Evolutionary conservation across 352 stramenopile genomes (phyloP), one percentile per base, ranked within the genome.

Genomic region (Phytophthora pini): DNA sequence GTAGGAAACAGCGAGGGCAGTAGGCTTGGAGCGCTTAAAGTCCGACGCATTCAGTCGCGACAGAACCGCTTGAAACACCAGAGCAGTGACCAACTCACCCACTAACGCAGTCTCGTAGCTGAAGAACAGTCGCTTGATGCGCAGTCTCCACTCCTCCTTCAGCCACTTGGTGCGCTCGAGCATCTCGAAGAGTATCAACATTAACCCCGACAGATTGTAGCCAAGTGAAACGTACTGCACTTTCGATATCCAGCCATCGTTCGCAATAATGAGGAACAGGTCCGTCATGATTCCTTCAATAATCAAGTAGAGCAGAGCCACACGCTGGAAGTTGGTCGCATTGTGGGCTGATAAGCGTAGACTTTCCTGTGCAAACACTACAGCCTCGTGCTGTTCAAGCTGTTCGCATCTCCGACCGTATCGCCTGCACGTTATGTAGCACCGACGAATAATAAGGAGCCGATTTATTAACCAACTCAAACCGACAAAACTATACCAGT

Each of bases 251-350:
- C 54, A 61, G 1, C 54, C 54, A 29, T 61, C 43, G 20, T 54
- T 53, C 4, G 54, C 54, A 12, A 46, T 46, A 15, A 72, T 55
- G 5, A 72, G 46, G 17, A 61, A 61, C 31, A 61, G 31, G 4
- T 61, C 54, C 11, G 43, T 61, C 54, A 54, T 61, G 9, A 61
- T 61, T 0, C 64, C 64, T 36, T 72, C 64, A n/a, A 72, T 29
- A 1, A 72, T 29, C 29, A 68, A 32, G 22, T 64, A 61, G 7
- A 72, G 15, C 38, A 72, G 36, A 36, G 20, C 27, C 0, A n/a
- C n/a, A n/a, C n/a, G n/a, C n/a, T n/a, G n/a, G n/a, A n/a, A n/a
- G n/a, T n/a, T n/a, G n/a, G n/a, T n/a, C n/a, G n/a, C n/a, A n/a
- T n/a, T n/a, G n/a, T n/a, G n/a, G n/a, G n/a, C n/a, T n/a, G n/a